phyloP scores from a whole-genome alignment of 2,329 filamentous ascomycete genomes.

The Fusarium pininemorale region DNA sequence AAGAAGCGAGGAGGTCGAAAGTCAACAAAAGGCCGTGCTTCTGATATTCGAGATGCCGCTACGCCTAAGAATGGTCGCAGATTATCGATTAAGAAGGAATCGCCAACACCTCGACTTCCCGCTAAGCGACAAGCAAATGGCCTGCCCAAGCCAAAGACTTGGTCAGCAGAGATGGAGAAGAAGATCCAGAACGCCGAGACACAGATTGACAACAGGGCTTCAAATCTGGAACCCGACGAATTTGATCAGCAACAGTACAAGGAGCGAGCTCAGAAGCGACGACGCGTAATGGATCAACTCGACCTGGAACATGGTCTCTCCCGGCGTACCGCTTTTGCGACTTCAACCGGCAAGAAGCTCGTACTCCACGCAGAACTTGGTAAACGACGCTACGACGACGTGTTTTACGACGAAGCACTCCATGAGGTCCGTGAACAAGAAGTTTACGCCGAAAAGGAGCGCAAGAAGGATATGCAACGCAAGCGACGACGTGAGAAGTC shows the following conservation, averaged over 20 bases:
- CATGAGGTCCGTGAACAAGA: constrained; percentile 90
- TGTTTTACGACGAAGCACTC: constrained; percentile 82
- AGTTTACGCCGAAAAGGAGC: constrained; percentile 93
- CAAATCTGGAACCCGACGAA: constrained; percentile 54
- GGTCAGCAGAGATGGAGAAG: constrained; percentile 61
- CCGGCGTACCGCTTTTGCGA: constrained; percentile 68
- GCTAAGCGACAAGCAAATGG: constrained; percentile 70
- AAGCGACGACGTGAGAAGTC: constrained; percentile 96
- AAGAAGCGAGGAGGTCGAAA: constrained; percentile 48
- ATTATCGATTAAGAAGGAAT: constrained; percentile 60
- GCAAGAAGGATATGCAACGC: constrained; percentile 99
- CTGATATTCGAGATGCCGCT: constrained; percentile 61
- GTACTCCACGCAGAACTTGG: constrained; percentile 74
- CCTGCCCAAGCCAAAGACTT: constrained; percentile 71
- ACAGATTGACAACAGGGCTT: constrained; percentile 58
- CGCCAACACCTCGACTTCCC: constrained; percentile 58
- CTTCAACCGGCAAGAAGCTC: constrained; percentile 68
- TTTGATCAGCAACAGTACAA: constrained; percentile 59
- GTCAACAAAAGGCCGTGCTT: constrained; percentile 60
- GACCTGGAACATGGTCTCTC: constrained; percentile 73
- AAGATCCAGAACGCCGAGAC: constrained; percentile 52
- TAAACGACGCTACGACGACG: constrained; percentile 77
- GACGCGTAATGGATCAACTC: constrained; percentile 68
- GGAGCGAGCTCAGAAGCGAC: constrained; percentile 72
- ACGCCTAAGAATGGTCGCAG: constrained; percentile 61